Conservation (phyloP, 495 filamentous ascomycete genomes). For the Cryomyces antarcticus region DNA sequence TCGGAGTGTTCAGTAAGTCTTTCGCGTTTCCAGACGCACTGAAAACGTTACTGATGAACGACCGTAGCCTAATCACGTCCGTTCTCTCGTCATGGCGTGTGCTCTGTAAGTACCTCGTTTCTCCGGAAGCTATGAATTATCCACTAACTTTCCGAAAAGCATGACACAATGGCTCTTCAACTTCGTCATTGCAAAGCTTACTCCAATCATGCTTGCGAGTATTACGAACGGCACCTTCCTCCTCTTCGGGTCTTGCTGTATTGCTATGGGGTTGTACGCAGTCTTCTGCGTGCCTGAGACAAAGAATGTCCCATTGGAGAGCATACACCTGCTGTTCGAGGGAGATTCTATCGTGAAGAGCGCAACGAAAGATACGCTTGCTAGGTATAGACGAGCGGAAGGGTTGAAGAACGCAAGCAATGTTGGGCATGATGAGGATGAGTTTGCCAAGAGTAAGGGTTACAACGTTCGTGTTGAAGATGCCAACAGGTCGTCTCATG, state of each 20-base stretch:
- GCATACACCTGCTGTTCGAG: constrained; percentile 10
- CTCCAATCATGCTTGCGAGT: constrained; percentile 23
- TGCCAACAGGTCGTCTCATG: too few relatives aligned
- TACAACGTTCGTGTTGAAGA: too few relatives aligned
- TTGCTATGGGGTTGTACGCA: constrained; percentile 14
- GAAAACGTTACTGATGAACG: too few relatives aligned
- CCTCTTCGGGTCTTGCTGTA: constrained; percentile 15
- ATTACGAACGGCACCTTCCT: constrained; percentile 21
- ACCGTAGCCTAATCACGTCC: neutral
- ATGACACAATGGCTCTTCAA: constrained; percentile 22
- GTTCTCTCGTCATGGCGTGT: neutral
- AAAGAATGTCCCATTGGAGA: constrained; percentile 11
- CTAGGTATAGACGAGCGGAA: neutral
- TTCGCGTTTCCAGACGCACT: too few relatives aligned
- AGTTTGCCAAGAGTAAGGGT: too few relatives aligned
- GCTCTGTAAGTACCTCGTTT: too few relatives aligned
- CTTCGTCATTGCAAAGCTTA: constrained; percentile 14
- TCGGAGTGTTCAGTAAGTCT: constrained; percentile 9
- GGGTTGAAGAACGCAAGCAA: neutral
- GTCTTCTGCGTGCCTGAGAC: constrained; percentile 19
- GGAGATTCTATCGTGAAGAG: constrained; percentile 10
- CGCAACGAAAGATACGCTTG: constrained; percentile 7
- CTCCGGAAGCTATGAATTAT: too few relatives aligned
- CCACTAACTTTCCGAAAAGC: too few relatives aligned
- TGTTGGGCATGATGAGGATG: too few relatives aligned